phyloP scores from a whole-genome alignment of 1,139 yeast species.

The Yamadazyma aaseri region DNA sequence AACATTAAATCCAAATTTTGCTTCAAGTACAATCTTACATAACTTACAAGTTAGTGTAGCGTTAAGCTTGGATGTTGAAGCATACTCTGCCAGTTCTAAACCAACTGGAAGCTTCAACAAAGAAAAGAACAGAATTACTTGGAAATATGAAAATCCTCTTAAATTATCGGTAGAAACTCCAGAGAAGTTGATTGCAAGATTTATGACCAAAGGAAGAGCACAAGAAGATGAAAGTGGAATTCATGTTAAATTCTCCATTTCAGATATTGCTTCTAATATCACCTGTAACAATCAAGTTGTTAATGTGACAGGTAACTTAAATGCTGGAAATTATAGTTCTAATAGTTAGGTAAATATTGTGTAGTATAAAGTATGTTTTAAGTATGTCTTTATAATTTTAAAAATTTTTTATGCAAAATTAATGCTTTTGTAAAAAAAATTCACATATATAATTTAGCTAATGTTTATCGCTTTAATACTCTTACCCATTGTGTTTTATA shows the following conservation, averaged over 20 bases:
- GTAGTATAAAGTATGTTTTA: neutral
- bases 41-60: constrained; percentile 74
- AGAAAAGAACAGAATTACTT: constrained; percentile 80
- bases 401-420: too few species aligned
- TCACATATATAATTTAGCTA: too few species aligned
- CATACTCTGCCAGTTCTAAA: constrained; percentile 76
- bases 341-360: constrained; percentile 7
- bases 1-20: constrained; percentile 54
- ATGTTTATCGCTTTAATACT: too few species aligned
- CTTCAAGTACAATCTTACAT: constrained; percentile 42
- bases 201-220: constrained; percentile 61
- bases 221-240: constrained; percentile 69
- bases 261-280: constrained; percentile 20
- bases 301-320: constrained; percentile 14
- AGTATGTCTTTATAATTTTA: neutral
- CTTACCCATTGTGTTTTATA: too few species aligned
- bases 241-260: constrained; percentile 56
- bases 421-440: too few species aligned
- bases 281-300: constrained; percentile 13
- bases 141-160: constrained; percentile 65
- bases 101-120: constrained; percentile 89
- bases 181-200: constrained; percentile 68
- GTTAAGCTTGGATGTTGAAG: constrained; percentile 36
- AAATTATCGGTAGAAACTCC: constrained; percentile 28
- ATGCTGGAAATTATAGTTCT: constrained; percentile 17